Evolutionary conservation across 2,329 filamentous ascomycete genomes (phyloP), one percentile per base, ranked within the genome.

Genomic region (Mariannaea sp.): DNA sequence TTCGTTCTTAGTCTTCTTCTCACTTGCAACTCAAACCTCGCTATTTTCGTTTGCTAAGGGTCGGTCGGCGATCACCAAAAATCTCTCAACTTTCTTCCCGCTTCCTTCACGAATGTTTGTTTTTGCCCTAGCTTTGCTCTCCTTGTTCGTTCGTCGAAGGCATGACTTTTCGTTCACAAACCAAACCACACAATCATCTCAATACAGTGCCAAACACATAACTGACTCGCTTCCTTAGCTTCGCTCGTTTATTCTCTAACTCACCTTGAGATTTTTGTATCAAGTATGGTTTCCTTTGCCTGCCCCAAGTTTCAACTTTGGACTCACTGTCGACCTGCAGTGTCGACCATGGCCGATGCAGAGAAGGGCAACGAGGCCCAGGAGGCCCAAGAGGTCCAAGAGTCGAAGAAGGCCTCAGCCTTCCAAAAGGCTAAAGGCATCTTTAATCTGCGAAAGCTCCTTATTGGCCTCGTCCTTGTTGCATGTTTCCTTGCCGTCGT

Each of bases 271-370:
- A 19, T 45, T 40, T 41, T 40, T 41, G 54, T 48, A 61, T 19
- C 55, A 53, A 66, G 57, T 63, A 62, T 17, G 56, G 12, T 19
- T 19, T 12, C 14, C 29, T 41, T 47, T 46, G 36, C 27, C 30
- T 36, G 26, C 24, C 19, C 17, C 27, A 5, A 14, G 2, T 49
- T 22, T 39, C 24, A 13, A 17, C 6, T 9, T n/a, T 17, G 46
- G 12, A 10, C 59, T 68, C 45, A 69, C 40, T 39, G 8, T 24
- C n/a, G 19, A 8, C 32, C 14, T 7, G 17, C 19, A 70, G 68
- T 69, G 64, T 55, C 65, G 38, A 56, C 53, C 27, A 62, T 66
- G 58, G 67, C 64, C 53, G 67, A 68, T 49, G 40, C 54, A 32
- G 68, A 69, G 40, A 62, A 65, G 38, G 64, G 55, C 38, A 49